Base-by-base conservation (phyloP, 2,329 filamentous ascomycete genomes). In the Penicillium sp. region DNA sequence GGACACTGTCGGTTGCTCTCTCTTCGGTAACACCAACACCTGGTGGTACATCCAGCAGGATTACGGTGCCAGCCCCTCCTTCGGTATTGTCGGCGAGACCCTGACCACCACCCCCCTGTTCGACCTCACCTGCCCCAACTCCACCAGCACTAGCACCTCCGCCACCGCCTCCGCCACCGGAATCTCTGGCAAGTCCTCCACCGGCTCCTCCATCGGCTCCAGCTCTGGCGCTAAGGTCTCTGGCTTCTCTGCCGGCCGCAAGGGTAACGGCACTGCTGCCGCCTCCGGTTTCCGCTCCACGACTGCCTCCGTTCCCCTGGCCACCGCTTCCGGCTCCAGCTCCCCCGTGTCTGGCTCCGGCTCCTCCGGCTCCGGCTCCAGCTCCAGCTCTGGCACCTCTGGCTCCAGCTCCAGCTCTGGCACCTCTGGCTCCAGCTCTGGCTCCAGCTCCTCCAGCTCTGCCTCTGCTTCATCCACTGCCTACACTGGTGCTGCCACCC, bases 1-100 rank as follows among this genome's bases (percentile, higher is more conserved):
- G 89, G 81, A 90, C 65, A 79, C 88, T 46, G 89, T 93, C 52
- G 90, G 87, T 52, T 96, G 91, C 81, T 79, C 83, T 54, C 74
- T 78, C 29, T 73, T 77, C 63, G 71, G 67, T 52, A 64, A 66
- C 44, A 65, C 68, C 69, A 77, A 77, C 71, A 76, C 72, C 57
- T 78, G 73, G 73, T 78, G 75, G 75, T 78, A 77, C 70, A 75
- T 70, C 37, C 71, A 77, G 27, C 71, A 75, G 61, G 75, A 78
- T 49, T 66, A 65, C 49, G 62, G 60, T 48, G 52, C 72, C 44
- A 72, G 62, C 66, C 74, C 74, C 47, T 75, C 71, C 64, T 78
- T 78, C 61, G 76, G 74, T 54, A 54, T 78, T 44, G 68, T 74
- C 55, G 71, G 71, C 43, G 68, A 65, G 56, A 63, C 64, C 19